These are phyloP conservation scores for Coelastrella sp. DNA, from an alignment of 139 green algal genomes.

Conservation along the genomic window DNA sequence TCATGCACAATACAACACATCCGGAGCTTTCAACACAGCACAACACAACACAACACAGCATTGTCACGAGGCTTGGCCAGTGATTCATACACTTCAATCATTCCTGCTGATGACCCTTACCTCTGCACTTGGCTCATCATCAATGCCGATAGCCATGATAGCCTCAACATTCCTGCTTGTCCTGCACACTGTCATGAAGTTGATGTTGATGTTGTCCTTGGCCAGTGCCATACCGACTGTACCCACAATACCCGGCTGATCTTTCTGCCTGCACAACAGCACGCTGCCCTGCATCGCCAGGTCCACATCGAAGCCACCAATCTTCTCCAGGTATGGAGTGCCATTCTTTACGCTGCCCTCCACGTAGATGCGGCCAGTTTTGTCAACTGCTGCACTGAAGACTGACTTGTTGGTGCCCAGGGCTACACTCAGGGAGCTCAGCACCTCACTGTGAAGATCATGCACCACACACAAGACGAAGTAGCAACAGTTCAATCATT, in stretches of 20 bases:
- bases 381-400: constrained; percentile 81
- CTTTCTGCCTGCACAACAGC: constrained; percentile 74
- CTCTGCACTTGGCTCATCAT: constrained; percentile 62
- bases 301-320: constrained; percentile 91
- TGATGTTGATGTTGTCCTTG: constrained; percentile 89
- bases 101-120: not conserved
- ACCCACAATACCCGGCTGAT: constrained; percentile 95
- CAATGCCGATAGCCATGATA: constrained; percentile 96
- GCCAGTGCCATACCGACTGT: constrained; percentile 80
- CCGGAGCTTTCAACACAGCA: not conserved
- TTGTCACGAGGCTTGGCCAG: too few species aligned
- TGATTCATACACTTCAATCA: too few species aligned
- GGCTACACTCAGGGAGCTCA: constrained; percentile 72
- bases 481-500: too few species aligned
- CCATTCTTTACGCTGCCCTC: constrained; percentile 74
- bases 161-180: constrained; percentile 67
- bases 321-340: constrained; percentile 85
- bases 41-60: not conserved
- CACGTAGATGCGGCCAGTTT: constrained; percentile 73
- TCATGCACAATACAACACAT: too few species aligned
- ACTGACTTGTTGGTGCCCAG: constrained; percentile 72
- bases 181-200: constrained; percentile 90
- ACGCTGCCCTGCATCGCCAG: constrained; percentile 64
- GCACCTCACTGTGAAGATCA: constrained; percentile 63
- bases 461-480: not conserved